These are phyloP conservation scores for Borealophlyctis nickersoniae DNA, from an alignment of 192 early-diverging fungal species.

Conservation along the genomic window DNA sequence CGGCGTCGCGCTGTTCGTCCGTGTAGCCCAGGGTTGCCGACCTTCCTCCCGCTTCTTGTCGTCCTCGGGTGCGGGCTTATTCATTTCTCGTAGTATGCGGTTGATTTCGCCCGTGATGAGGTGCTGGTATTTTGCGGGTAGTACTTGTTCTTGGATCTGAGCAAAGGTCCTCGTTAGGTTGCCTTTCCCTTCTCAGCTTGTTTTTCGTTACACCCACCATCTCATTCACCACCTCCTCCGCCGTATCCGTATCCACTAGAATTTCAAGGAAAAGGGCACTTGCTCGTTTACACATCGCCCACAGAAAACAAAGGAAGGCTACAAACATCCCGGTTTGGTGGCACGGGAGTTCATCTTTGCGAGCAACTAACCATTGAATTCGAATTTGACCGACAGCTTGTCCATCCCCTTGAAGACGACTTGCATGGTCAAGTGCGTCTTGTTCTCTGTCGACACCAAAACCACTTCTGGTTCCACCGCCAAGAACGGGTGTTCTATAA, in stretches of 20 bases:
- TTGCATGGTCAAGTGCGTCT: conserved; percentile 66
- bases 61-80: conserved; percentile 47
- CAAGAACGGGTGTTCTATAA: conserved; percentile 70
- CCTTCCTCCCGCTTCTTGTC: conserved; percentile 63
- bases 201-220: conserved; percentile 56
- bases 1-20: conserved; percentile 23
- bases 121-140: conserved; percentile 68
- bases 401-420: conserved; percentile 77
- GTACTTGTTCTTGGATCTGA: conserved; percentile 76
- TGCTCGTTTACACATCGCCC: background rate
- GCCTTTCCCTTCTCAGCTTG: no score
- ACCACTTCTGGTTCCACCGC: conserved; percentile 76
- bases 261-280: no score
- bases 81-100: conserved; percentile 73
- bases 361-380: conserved; percentile 59
- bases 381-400: conserved; percentile 77
- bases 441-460: conserved; percentile 56
- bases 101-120: conserved; percentile 81
- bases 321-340: no score
- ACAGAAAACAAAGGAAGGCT: background rate
- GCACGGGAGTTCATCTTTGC: no score
- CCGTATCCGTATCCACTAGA: conserved; percentile 68
- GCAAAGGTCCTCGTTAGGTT: no score
- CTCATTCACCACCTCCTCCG: conserved; percentile 75
- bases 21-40: conserved; percentile 28